Evolutionary conservation across 2,329 filamentous ascomycete species (phyloP).

Genomic region (Sporothrix variecibatus): DNA sequence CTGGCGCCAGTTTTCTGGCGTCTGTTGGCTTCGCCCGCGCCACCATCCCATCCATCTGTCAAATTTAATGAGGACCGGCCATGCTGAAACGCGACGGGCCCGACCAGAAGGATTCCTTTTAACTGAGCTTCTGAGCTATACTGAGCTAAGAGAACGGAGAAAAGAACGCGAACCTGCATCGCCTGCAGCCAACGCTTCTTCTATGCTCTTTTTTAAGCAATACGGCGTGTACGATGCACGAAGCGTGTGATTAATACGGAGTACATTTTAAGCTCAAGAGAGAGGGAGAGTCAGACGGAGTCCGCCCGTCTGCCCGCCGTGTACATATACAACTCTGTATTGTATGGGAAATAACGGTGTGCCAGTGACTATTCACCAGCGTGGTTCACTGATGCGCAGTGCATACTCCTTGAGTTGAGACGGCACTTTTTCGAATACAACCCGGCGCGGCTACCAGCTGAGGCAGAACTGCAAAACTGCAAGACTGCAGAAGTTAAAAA

Average conservation of each 20-base stretch:
- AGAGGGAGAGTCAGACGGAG: background rate
- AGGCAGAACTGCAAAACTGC: background rate
- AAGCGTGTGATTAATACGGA: background rate
- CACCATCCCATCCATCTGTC: background rate
- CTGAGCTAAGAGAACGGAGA: background rate
- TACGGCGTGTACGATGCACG: conserved; percentile 6
- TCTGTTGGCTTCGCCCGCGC: background rate
- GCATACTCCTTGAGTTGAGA: background rate
- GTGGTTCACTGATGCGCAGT: background rate
- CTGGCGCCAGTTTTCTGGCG: background rate
- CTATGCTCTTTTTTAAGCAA: background rate
- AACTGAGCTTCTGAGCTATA: no score
- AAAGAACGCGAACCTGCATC: background rate
- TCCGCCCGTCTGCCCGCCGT: background rate
- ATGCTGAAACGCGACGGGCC: conserved; percentile 15
- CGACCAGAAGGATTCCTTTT: background rate
- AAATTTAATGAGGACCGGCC: conserved; percentile 3
- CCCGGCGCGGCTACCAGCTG: background rate
- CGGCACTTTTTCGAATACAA: background rate
- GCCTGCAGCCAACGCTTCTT: background rate
- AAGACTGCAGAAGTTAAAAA: background rate
- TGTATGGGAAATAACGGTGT: background rate
- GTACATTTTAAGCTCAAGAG: background rate
- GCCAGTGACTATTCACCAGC: no score
- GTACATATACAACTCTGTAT: no score